Evolutionary conservation across 345 rosid genomes (phyloP), one percentile per base, ranked within the genome.

Genomic region (Lepidium didymum): DNA sequence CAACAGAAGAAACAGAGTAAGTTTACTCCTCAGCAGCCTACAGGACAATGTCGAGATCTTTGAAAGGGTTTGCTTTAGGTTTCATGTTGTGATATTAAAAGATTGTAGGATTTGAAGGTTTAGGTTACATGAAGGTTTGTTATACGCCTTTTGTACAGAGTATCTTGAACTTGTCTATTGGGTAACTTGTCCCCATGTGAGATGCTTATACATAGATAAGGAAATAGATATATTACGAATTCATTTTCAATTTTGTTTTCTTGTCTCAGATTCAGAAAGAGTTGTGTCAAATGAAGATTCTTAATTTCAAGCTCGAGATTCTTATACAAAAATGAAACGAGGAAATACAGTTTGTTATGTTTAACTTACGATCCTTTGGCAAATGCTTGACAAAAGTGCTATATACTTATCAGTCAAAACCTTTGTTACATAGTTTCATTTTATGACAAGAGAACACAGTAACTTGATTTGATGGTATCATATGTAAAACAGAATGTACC

Each of bases 181-280:
- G 21, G 58, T 51, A 40, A 13, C 34, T 34, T 51, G 53, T 10
- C 44, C 67, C 31, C 36, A 6, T 70, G 67, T 61, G 68, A 70
- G 61, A 65, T 73, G 60, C 72, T 73, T 73, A 65, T 64, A 73
- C 71, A 64, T 73, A 73, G 70, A 72, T 37, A 72, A 65, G 46
- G 61, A 73, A 64, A 73, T 56, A 72, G 65, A 72, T 56, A 64
- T 64, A 35, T 14, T 29, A 19, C 47, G 59, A 64, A 72, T 64
- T 72, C 64, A 56, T 46, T 64, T 1, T 64, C 66, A 56, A 64
- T 72, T 56, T 64, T 34, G 27, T 19, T 50, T 12, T 50, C 10
- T 5, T 7, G 6, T 45, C 55, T 55, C 62, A 14, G 45, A 40
- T 37, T 53, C 61, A 14, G n/a, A 42, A 36, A 37, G 10, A 31